Conservation (phyloP, 768 basidiomycete genomes). For the Fomitopsis serialis region DNA sequence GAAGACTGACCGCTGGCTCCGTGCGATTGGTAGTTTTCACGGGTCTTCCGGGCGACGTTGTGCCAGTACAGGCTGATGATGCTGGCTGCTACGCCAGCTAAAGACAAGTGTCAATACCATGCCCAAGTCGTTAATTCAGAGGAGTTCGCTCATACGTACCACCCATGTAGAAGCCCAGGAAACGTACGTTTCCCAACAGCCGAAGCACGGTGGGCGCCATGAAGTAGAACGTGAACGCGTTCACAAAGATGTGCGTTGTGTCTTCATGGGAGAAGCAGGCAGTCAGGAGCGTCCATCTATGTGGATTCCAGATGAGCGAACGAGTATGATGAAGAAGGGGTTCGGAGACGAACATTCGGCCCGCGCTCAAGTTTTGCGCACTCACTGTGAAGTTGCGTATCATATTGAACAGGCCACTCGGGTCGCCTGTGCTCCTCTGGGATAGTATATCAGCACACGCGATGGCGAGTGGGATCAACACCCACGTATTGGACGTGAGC, state of each 20-base stretch:
- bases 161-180: constrained; percentile 69
- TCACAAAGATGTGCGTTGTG: constrained; percentile 61
- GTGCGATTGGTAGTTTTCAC: constrained; percentile 30
- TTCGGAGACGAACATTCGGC: constrained; percentile 51
- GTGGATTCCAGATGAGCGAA: background rate
- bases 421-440: constrained; percentile 27
- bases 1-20: constrained; percentile 68
- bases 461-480: background rate
- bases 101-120: background rate
- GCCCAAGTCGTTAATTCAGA: background rate
- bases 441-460: background rate
- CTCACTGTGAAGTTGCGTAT: constrained; percentile 57
- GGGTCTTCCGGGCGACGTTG: constrained; percentile 19
- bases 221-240: constrained; percentile 75
- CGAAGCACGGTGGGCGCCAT: constrained; percentile 61
- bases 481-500: constrained; percentile 19
- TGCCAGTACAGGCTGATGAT: constrained; percentile 46
- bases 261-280: constrained; percentile 66
- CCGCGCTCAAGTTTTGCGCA: constrained; percentile 52
- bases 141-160: constrained; percentile 33
- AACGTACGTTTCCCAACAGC: constrained; percentile 60
- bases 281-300: constrained; percentile 73
- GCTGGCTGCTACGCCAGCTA: constrained; percentile 59
- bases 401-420: constrained; percentile 42
- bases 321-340: background rate